Evolutionary conservation across 805 yeast species (phyloP), one percentile per base, ranked within the genome.

Genomic region (Huiozyma sinensis): DNA sequence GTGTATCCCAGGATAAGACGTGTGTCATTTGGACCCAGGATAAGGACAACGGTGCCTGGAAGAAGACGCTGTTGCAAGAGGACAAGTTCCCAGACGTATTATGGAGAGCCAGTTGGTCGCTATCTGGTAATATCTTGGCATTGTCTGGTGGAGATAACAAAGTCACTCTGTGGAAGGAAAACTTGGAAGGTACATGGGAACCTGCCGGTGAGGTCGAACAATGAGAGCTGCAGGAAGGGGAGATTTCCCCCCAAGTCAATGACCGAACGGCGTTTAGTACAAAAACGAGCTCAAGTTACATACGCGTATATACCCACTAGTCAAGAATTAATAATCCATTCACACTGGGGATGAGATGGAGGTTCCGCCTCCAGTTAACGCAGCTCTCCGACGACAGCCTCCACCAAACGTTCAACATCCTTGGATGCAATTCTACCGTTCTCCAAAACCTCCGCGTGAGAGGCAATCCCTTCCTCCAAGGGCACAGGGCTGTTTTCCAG

Each of bases 21-120:
- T 97, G 94, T 42, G 71, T 89, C 48, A 83, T 92, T 60, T 92
- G 99, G 99, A 81, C 95, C 7, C 90, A 87, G 64, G 89, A 81
- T 50, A 73, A 69, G 42, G 63, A 63, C 45, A 73, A 72, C 28
- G 78, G 76, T 3, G 71, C 72, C 50, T 92, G 98, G 99, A 80
- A 81, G 61, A 83, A 83, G 61, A 81, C 79, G 57, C 68, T 76
- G 35, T 72, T 92, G 58, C 78, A 80, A 41, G 72, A 75, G 13
- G 95, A 86, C 35, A 81, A 79, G 61, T 92, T 92, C 74, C 92
- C 96, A 11, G 98, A 92, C 62, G 97, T 89, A 28, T 85, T 94
- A 54, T 92, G 98, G 98, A 81, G 97, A 64, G 95, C 95, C 40
- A 81, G 94, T 53, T 92, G 98, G 98, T 87, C 97, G 9, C 72